Evolutionary conservation across 225 moss, liverwort and hornwort species (phyloP), one percentile per base, ranked within the genome.

Genomic region (Sphagnum tenellum): DNA sequence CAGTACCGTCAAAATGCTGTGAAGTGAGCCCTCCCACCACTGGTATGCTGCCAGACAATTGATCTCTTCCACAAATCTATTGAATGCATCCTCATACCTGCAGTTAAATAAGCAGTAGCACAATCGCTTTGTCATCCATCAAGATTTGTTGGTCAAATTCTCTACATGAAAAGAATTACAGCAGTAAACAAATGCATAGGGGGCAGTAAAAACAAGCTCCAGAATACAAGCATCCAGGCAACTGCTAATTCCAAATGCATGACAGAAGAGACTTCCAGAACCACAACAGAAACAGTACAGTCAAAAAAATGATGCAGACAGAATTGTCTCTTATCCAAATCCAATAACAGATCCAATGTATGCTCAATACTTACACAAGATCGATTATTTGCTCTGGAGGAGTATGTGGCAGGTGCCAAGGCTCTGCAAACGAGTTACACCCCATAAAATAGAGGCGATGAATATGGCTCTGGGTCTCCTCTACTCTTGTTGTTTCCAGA

Each of bases 11-110:
- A 98, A 72, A 60, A 98, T 98, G 77, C 93, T 98, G 75, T 98
- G 90, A 44, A 90, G 90, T 56, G 96, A 98, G 48, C 96, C 96
- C 77, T 98, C 96, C 96, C 96, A 98, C 96, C 96, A 98, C 58
- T 92, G 92, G 74, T 84, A 98, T 48, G 93, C 89, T 76, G 96
- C 93, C 60, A 92, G 69, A 59, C 86, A 85, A 60, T 98, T 93
- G 62, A 98, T 70, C 71, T 98, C 96, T 68, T 90, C 90, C 4
- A 87, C 96, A 63, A 98, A 98, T 67, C 96, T 88, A 65, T 98
- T 98, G 8, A 88, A 98, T 44, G 96, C 96, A 74, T 98, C 96
- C 68, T 98, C 96, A 67, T 98, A 98, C 9, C 96, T 98, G 86
- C 87, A 79, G 29, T 29, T 29, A 29, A 29, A 29, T 29, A 29